Evolutionary conservation across 2,329 filamentous ascomycete species (phyloP), one percentile per base, ranked within the genome.

Genomic region (Ophiobolus disseminans): DNA sequence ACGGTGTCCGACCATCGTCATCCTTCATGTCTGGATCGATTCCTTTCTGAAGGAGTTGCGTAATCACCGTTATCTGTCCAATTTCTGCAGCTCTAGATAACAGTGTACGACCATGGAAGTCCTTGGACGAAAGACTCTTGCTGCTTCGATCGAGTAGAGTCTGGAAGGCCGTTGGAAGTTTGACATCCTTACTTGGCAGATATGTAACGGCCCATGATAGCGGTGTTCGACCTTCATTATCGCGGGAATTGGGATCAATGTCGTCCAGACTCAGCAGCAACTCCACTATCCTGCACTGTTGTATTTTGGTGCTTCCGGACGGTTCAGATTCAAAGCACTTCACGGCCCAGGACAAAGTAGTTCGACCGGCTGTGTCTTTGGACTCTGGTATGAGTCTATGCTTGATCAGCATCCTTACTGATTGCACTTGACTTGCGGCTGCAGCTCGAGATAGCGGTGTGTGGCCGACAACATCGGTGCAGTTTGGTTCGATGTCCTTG

Each of bases 331-430:
- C n/a, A n/a, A n/a, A 19, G 8, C 17, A 5, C 13, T 2, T 35
- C 8, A 50, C 19, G 11, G 30, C 45, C 35, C 36, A 47, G n/a
- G 28, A 34, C 13, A 47, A 31, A 11, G 48, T 43, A n/a, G 48
- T 52, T 11, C 32, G 25, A 5, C 28, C 32, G 5, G 22, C n/a
- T 0, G 32, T 36, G 26, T 52, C 44, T 39, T 22, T 41, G 7
- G 43, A 21, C 8, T 44, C 17, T 16, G 39, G 32, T 13, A 47
- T 22, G 36, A 52, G 17, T 7, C 20, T 13, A 9, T 30, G 8
- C 6, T 17, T 5, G 16, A 50, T 2, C n/a, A 46, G 37, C n/a
- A 32, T 26, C 23, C 22, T 40, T 9, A 46, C 42, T 21, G 25
- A 26, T 20, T 17, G 14, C 11, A 5, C 22, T 30, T 42, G 16